Evolutionary conservation across 805 yeast genomes (phyloP), one percentile per base, ranked within the genome.

Genomic region (Jamesozyma jinghongensis): DNA sequence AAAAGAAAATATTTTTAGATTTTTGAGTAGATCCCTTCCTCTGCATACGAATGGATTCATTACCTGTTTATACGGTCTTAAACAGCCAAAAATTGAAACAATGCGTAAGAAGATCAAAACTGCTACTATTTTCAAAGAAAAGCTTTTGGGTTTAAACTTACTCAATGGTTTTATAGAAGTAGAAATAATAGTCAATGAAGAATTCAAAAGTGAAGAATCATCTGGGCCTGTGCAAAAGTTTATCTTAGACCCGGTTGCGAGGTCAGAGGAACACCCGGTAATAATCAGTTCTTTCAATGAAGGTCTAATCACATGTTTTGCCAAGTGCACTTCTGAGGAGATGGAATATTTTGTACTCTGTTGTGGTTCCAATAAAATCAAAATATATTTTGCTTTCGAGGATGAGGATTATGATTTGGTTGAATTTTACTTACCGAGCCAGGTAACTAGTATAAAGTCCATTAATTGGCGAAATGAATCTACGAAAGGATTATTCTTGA

Each of bases 1-100:
- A 1, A 52, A 61, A 19, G 63, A 63, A 22, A 55, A 66, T 27
- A 51, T 54, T 13, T 66, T 66, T 41, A 48, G 51, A 5, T 40
- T 66, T 4, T 43, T 38, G 7, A 38, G 38, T 19, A 43, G 52
- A 1, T 58, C 68, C 7, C 57, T 54, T 20, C 27, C 43, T 7
- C 19, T 48, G 3, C n/a, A 16, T 4, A 25, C 40, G 5, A 42
- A 43, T 40, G 57, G 60, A 8, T 44, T 37, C 31, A 29, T 45
- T 3, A 49, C 44, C n/a, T 37, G 34, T 29, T n/a, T 36, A 3
- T 35, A 22, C 14, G 32, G 5, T 13, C 16, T 39, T 4, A 14
- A 25, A 4, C 25, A 36, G 14, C 30, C 10, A 34, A 25, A 30
- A 30, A 43, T 5, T 25, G 26, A 37, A 11, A 28, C 3, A 11